Evolutionary conservation across 225 moss, liverwort and hornwort genomes (phyloP), one percentile per base, ranked within the genome.

Genomic region (Physcomitrellopsis africana): DNA sequence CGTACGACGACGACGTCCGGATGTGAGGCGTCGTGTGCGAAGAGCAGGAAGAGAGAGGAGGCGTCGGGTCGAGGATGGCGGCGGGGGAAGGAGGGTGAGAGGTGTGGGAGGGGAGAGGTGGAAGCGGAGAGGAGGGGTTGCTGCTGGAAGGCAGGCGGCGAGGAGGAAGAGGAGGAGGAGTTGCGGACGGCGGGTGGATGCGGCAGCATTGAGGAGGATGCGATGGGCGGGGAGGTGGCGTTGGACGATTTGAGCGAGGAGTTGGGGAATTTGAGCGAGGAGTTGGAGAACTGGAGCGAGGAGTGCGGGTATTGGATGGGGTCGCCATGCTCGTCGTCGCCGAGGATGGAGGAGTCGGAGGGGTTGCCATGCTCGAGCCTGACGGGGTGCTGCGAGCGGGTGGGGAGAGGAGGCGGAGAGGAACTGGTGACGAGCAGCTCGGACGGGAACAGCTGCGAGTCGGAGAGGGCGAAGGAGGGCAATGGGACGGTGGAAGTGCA

Each of bases 311-410:
- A 73, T 13, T 57, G 90, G 9, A 68, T 85, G 12, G 59, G 80
- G 14, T 92, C 94, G 0, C 85, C 84, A 9, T 63, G 80, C 17
- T 92, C 94, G 0, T 84, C 92, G 9, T 86, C 86, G 0, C 78
- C 89, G 5, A 29, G 86, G 0, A 37, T 37, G 55, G 89, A 86
- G 10, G 45, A 65, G 10, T 72, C 72, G 0, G 76, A 73, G 1
- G 76, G 65, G 18, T 85, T 80, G 0, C 82, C 80, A 0, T 76
- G 66, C 51, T 85, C 85, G 17, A 77, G 76, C 0, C 64, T 85
- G 11, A 79, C 81, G 1, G 69, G 70, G 3, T 76, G 82, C 70
- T n/a, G 80, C 70, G 17, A 78, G 73, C 26, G 32, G 32, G 32
- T 37, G 32, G 32, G 32, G 32, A 37, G 32, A 37, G 32, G 32